phyloP scores from a whole-genome alignment of 192 early-diverging fungal genomes.

The Kappamyces sp. region DNA sequence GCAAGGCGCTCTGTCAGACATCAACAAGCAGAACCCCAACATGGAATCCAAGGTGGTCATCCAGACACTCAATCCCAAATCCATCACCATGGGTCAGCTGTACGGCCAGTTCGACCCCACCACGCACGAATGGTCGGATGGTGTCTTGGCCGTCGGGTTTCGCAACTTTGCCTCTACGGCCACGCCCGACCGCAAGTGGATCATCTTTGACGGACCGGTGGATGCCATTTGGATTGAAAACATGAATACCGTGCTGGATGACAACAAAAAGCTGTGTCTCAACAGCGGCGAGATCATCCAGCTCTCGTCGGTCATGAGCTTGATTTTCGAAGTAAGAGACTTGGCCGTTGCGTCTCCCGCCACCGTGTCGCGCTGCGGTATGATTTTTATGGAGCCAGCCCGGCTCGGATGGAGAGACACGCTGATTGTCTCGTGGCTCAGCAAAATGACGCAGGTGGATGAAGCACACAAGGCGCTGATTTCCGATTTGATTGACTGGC shows the following conservation, averaged over 20 bases:
- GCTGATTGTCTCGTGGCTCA: conserved; percentile 49
- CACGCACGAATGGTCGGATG: conserved; percentile 60
- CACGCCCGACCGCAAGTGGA: conserved; percentile 55
- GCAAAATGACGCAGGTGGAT: conserved; percentile 18
- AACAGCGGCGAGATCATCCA: conserved; percentile 61
- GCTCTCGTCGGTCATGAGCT: conserved; percentile 53
- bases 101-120: conserved; percentile 58
- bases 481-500: conserved; percentile 39
- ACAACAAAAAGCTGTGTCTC: conserved; percentile 55
- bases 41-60: conserved; percentile 45
- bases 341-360: conserved; percentile 56
- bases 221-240: conserved; percentile 63
- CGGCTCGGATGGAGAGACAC: conserved; percentile 53
- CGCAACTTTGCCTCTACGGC: conserved; percentile 48
- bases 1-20: conserved; percentile 45
- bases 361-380: conserved; percentile 61
- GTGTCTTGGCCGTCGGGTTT: conserved; percentile 50
- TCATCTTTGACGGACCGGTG: conserved; percentile 59
- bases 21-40: conserved; percentile 36
- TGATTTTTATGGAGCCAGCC: conserved; percentile 58
- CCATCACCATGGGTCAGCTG: conserved; percentile 59
- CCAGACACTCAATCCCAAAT: conserved; percentile 50
- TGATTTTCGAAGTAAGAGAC: conserved; percentile 58
- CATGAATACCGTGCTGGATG: conserved; percentile 59
- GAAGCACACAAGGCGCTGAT: conserved; percentile 39